A percentile compares a stretch with the other conserved stretches of the same genome.
Conservation (phyloP, 148 eudicot species). For the Camellia lanceoleosa region DNA sequence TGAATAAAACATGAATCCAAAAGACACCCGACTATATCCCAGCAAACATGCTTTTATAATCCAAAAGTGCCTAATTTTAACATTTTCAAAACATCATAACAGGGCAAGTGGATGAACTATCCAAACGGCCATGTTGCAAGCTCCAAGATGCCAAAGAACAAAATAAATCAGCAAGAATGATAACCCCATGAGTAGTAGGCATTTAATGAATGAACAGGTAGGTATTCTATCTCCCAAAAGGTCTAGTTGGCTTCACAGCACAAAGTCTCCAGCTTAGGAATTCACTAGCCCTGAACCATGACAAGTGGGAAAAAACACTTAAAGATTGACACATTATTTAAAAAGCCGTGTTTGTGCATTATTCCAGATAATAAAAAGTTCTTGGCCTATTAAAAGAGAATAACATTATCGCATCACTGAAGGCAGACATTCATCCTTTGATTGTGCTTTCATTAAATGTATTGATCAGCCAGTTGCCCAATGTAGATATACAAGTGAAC, state of each 20-base stretch:
- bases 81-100: too few relatives aligned
- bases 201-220: background rate
- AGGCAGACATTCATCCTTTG: too few relatives aligned
- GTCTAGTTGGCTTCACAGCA: background rate
- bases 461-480: background rate
- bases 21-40: too few relatives aligned
- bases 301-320: background rate
- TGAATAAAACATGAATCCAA: too few relatives aligned
- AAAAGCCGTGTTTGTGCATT: background rate
- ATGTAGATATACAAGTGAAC: background rate
- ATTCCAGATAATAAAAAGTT: background rate
- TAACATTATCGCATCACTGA: too few relatives aligned
- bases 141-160: background rate
- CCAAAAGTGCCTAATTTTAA: too few relatives aligned
- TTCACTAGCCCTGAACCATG: background rate
- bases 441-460: too few relatives aligned
- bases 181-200: background rate
- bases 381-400: too few relatives aligned
- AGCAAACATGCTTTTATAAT: too few relatives aligned
- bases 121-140: background rate
- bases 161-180: background rate
- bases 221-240: background rate
- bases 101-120: background rate
- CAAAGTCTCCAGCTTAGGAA: background rate
- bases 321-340: background rate